Base-by-base conservation (phyloP, 176 grass and related monocot genomes). In the barley (Hordeum vulgare) region DNA sequence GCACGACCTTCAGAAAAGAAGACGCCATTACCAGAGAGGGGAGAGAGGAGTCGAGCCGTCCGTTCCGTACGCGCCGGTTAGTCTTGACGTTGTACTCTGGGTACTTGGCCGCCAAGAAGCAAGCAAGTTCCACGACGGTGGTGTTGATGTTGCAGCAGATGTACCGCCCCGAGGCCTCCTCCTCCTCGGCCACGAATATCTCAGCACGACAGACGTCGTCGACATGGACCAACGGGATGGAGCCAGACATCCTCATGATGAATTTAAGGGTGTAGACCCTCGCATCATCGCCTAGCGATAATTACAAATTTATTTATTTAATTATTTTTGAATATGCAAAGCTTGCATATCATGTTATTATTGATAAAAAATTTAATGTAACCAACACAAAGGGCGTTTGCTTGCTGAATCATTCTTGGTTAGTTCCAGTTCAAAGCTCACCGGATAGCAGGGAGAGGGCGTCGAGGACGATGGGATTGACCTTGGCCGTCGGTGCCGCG, bases 191-290 rank as follows among this genome's bases (percentile, higher is more conserved):
- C 4, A 93, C 59, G 71, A 96, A 96, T n/a, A 92, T 29, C 75
- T 96, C 90, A 8, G 94, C 90, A 77, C 86, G 74, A 84, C 90
- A 91, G 14, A 93, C 24, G 47, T 96, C 94, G 28, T 90, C 86
- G 9, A 96, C 56, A 36, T 93, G 90, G 11, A 71, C 66, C 14
- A 91, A 9, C 29, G 84, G 39, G 14, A 62, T 17, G 5, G 66
- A 20, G 1, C 76, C 76, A 0, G 56, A n/a, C 9, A 0, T 21
- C 56, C 15, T 71, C 82, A 57, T 44, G 21, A 86, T 27, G 39
- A 0, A 3, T 42, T 40, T 56, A 3, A 96, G 77, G 3, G 44
- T 74, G 8, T 71, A 40, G 23, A 97, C 80, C 56, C 45, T 9
- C 26, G 28, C 69, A 65, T 83, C 74, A 18, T 91, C 67, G 20